Conservation (phyloP, 371 early-diverging fungal species). For the Apophysomyces sp. region DNA sequence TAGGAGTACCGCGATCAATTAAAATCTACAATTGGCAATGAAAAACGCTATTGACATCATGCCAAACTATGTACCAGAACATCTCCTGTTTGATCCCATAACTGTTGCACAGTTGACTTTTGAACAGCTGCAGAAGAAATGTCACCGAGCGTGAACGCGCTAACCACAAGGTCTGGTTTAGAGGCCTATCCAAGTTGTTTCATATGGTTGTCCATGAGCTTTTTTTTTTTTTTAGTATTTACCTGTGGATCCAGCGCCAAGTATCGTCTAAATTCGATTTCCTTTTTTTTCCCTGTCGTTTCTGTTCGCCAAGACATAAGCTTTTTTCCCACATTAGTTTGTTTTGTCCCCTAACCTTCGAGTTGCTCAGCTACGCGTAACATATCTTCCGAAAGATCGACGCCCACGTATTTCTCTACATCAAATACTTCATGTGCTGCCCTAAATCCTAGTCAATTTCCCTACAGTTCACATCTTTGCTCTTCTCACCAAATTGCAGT, state of each 20-base stretch:
- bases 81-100: constrained; percentile 81
- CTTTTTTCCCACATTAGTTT: neutral
- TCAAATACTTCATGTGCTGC: constrained; percentile 67
- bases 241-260: constrained; percentile 54
- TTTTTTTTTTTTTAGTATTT: neutral
- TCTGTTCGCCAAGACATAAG: constrained; percentile 17
- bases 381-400: constrained; percentile 86
- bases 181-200: constrained; percentile 17
- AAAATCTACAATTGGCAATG: constrained; percentile 49
- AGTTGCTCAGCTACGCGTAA: constrained; percentile 62
- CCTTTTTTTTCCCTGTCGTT: neutral
- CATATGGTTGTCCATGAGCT: neutral
- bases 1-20: constrained; percentile 87
- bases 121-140: constrained; percentile 66
- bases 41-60: neutral
- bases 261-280: constrained; percentile 63
- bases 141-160: constrained; percentile 77
- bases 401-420: constrained; percentile 58
- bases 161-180: constrained; percentile 70
- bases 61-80: constrained; percentile 54
- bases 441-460: constrained; percentile 41
- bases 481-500: constrained; percentile 72
- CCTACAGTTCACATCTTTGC: neutral
- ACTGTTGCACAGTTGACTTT: constrained; percentile 61
- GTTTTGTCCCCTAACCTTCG: constrained; percentile 20